Percentiles rank a stretch among this genome's conserved stretches.
These are phyloP conservation scores for Lavandula angustifolia DNA, from an alignment of 257 asterid species.

Conservation along the genomic window DNA sequence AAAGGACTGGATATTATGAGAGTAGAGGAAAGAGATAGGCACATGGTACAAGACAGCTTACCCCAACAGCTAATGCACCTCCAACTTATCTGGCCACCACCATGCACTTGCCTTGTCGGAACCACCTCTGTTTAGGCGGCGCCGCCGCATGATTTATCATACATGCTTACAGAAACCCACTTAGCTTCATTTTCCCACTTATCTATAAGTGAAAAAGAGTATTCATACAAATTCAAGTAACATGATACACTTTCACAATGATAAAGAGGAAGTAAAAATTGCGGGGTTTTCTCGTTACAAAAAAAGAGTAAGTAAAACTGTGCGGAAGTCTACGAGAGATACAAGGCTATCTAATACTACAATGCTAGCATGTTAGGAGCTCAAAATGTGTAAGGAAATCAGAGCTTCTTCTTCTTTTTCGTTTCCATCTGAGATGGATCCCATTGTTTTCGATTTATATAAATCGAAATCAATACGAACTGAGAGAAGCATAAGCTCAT, in stretches of 20 bases:
- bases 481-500: constrained; percentile 87
- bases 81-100: neutral
- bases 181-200: neutral
- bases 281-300: neutral
- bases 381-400: constrained; percentile 28
- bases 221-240: neutral
- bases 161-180: neutral
- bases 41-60: constrained; percentile 11
- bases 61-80: neutral
- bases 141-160: neutral
- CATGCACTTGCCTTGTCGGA: neutral
- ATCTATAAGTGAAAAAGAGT: neutral
- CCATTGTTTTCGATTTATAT: constrained; percentile 71
- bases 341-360: constrained; percentile 6
- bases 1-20: constrained; percentile 15
- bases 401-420: constrained; percentile 63
- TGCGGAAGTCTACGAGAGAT: neutral
- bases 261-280: too few relatives aligned
- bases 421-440: constrained; percentile 39
- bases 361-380: constrained; percentile 15
- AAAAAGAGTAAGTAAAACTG: neutral
- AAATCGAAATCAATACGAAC: constrained; percentile 51
- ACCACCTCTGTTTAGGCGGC: neutral
- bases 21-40: neutral
- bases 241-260: neutral